Evolutionary conservation across 2,329 filamentous ascomycete genomes (phyloP).

Genomic region (Colletotrichum eremochloae): DNA sequence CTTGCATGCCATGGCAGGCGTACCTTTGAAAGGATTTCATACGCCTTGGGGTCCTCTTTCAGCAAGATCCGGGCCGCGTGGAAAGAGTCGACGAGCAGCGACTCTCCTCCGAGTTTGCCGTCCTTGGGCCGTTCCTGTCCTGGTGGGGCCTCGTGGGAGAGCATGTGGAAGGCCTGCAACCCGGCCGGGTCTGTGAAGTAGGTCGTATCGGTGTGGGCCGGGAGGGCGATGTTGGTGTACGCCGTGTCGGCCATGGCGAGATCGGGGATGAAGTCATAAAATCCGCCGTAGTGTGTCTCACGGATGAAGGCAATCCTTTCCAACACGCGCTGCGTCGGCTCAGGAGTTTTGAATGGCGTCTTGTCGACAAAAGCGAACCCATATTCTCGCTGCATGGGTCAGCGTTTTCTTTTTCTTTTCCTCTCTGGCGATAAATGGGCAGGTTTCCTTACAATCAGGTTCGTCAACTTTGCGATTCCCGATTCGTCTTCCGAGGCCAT

Average conservation of each 20-base stretch:
- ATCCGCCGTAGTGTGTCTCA: conserved; percentile 88
- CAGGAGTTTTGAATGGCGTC: conserved; percentile 74
- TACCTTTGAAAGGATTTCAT: conserved; percentile 66
- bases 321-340: conserved; percentile 80
- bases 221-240: conserved; percentile 87
- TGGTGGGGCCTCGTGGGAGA: conserved; percentile 78
- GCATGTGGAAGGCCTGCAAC: conserved; percentile 91
- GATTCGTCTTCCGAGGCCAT: conserved; percentile 64
- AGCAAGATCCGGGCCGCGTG: conserved; percentile 74
- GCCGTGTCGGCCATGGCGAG: conserved; percentile 90
- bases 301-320: conserved; percentile 88
- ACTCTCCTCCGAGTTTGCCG: conserved; percentile 74
- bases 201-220: conserved; percentile 92
- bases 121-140: conserved; percentile 45
- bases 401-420: background rate
- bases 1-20: conserved; percentile 86
- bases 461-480: conserved; percentile 73
- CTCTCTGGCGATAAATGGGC: background rate
- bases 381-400: conserved; percentile 65
- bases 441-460: conserved; percentile 67
- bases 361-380: conserved; percentile 84
- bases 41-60: conserved; percentile 67
- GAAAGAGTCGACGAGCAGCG: conserved; percentile 89
- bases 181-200: conserved; percentile 95
- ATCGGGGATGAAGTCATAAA: conserved; percentile 88